phyloP scores from a whole-genome alignment of 306 rosid species.

The Fragaria nilgerrensis region DNA sequence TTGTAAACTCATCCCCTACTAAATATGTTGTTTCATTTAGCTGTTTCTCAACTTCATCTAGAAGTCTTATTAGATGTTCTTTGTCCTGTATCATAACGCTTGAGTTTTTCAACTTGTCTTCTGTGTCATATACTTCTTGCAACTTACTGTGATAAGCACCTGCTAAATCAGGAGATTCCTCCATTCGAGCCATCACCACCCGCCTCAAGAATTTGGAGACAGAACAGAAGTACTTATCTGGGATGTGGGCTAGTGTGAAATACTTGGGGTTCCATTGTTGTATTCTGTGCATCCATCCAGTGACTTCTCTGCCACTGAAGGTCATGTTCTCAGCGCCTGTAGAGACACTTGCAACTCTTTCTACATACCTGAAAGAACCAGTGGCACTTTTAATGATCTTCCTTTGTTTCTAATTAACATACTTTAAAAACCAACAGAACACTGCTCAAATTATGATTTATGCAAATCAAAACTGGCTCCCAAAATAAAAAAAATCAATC shows the following conservation, averaged over 20 bases:
- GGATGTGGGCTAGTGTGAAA: conserved; percentile 69
- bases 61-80: conserved; percentile 64
- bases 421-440: background rate
- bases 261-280: conserved; percentile 82
- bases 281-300: conserved; percentile 88
- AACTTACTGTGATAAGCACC: conserved; percentile 75
- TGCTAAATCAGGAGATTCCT: conserved; percentile 80
- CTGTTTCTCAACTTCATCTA: conserved; percentile 67
- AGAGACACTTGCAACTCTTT: conserved; percentile 78
- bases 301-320: conserved; percentile 52
- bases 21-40: conserved; percentile 55
- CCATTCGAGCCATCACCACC: conserved; percentile 84
- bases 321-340: conserved; percentile 45
- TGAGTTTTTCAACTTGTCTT: conserved; percentile 66
- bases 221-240: conserved; percentile 56
- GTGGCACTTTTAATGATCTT: conserved; percentile 13
- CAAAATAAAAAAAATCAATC: background rate
- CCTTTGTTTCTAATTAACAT: background rate
- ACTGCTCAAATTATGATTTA: background rate
- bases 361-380: conserved; percentile 70
- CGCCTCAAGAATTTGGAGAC: conserved; percentile 74
- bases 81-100: conserved; percentile 44
- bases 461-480: background rate
- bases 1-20: conserved; percentile 71
- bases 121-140: conserved; percentile 76